These are phyloP conservation scores for Penicillium sp. DNA, from an alignment of 2,329 filamentous ascomycete genomes.

Conservation along the genomic window DNA sequence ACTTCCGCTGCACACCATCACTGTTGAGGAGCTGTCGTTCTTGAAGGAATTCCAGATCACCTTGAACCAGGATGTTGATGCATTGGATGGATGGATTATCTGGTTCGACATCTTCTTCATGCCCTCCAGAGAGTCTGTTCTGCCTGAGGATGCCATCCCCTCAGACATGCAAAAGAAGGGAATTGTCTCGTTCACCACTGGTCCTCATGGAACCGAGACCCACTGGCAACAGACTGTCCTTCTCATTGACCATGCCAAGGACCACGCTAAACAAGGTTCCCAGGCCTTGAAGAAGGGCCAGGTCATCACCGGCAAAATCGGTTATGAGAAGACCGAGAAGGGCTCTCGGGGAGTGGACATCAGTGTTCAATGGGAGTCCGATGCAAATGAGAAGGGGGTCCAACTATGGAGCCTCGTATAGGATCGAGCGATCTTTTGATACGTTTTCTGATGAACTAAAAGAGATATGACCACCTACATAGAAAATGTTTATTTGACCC, in stretches of 20 bases:
- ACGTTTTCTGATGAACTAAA: constrained; percentile 12
- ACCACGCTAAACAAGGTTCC: constrained; percentile 36
- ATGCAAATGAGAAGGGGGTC: constrained; percentile 42
- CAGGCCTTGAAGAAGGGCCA: constrained; percentile 54
- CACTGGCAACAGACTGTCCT: constrained; percentile 89
- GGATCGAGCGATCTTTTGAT: constrained; percentile 12
- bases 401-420: constrained; percentile 46
- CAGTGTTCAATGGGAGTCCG: constrained; percentile 60
- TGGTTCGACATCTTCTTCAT: constrained; percentile 97
- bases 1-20: constrained; percentile 73
- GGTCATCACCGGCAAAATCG: constrained; percentile 65
- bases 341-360: constrained; percentile 70
- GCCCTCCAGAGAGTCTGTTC: constrained; percentile 53
- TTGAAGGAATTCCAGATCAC: constrained; percentile 64
- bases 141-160: constrained; percentile 58
- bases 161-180: constrained; percentile 64
- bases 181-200: constrained; percentile 79
- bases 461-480: constrained; percentile 12
- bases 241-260: constrained; percentile 61
- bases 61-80: constrained; percentile 62
- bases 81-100: constrained; percentile 81
- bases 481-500: neutral
- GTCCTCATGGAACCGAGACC: constrained; percentile 71
- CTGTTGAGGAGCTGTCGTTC: constrained; percentile 72
- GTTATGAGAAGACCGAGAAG: constrained; percentile 67